Percentiles rank a stretch among this genome's conserved stretches.
phyloP scores from a whole-genome alignment of 2,329 filamentous ascomycete genomes.

The Ascochyta rabiei region DNA sequence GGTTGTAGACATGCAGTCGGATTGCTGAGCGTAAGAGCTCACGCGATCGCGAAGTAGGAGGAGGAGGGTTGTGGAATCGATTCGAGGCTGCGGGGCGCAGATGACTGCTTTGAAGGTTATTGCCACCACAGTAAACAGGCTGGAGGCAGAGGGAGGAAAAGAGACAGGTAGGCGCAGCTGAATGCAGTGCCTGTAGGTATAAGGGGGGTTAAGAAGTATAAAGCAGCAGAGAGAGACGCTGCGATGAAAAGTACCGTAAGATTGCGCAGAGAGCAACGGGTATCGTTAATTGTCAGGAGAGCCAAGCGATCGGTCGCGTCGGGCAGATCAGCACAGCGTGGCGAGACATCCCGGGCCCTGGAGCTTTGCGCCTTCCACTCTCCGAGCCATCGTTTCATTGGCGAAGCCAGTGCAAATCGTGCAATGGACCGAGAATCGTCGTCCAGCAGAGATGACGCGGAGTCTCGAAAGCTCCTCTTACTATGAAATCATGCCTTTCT shows the following conservation, averaged over 20 bases:
- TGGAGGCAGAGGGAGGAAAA: neutral
- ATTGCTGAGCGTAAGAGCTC: neutral
- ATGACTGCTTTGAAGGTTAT: neutral
- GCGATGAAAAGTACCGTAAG: constrained; percentile 8
- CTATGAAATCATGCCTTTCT: too few relatives aligned
- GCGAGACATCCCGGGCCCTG: constrained; percentile 14
- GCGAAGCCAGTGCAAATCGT: neutral
- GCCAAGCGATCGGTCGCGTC: constrained; percentile 15
- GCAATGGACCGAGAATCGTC: neutral
- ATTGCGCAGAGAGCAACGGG: constrained; percentile 10
- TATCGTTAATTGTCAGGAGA: constrained; percentile 19
- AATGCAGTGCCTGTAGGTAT: neutral
- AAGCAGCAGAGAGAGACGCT: constrained; percentile 1
- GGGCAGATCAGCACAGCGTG: constrained; percentile 19
- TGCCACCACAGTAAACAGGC: neutral
- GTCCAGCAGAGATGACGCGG: neutral
- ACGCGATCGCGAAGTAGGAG: neutral
- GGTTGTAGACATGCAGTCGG: constrained; percentile 25
- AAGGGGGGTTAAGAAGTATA: neutral
- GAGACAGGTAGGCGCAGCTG: neutral
- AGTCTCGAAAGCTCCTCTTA: too few relatives aligned
- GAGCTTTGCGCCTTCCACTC: constrained; percentile 4
- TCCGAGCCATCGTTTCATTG: constrained; percentile 8
- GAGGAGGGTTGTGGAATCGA: neutral
- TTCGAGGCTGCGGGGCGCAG: neutral